These are phyloP conservation scores for Endocalyx cinctus DNA, from an alignment of 2,329 filamentous ascomycete species.

Conservation along the genomic window DNA sequence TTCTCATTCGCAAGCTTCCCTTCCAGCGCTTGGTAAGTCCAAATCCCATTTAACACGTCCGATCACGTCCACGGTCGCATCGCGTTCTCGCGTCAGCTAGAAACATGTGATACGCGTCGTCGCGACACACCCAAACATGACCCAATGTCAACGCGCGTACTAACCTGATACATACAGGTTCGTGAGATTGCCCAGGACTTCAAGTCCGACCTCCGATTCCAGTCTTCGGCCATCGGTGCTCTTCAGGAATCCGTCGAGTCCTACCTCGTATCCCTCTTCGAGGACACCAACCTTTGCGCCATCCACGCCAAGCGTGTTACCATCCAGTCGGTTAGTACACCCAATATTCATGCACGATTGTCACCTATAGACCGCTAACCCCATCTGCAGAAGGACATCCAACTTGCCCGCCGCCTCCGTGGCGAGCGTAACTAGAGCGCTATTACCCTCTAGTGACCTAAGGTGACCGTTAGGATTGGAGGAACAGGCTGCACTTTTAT, in stretches of 20 bases:
- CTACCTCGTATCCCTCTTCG: constrained; percentile 95
- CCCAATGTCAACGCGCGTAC: constrained; percentile 6
- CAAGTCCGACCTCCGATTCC: constrained; percentile 94
- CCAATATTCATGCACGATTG: no score
- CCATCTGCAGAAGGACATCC: constrained; percentile 73
- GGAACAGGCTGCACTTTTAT: constrained; percentile 32
- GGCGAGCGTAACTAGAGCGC: constrained; percentile 77
- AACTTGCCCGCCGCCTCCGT: constrained; percentile 90
- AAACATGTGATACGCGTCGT: no score
- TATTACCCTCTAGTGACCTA: constrained; percentile 15
- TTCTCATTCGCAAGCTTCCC: constrained; percentile 93
- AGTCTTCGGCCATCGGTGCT: constrained; percentile 94
- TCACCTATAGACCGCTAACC: constrained; percentile 30
- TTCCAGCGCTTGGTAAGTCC: constrained; percentile 82
- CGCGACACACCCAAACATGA: constrained; percentile 4
- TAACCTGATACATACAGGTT: constrained; percentile 42
- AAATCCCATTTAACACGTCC: background rate
- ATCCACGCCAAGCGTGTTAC: constrained; percentile 99
- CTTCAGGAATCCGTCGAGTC: constrained; percentile 98
- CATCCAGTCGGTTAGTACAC: constrained; percentile 65
- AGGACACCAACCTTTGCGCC: constrained; percentile 97
- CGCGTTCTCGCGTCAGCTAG: constrained; percentile 1
- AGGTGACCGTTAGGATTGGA: constrained; percentile 8
- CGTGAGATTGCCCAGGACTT: constrained; percentile 96
- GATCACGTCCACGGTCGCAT: constrained; percentile 1